Conservation (phyloP, 164 flowering plant genomes). For the Warburgia ugandensis region DNA sequence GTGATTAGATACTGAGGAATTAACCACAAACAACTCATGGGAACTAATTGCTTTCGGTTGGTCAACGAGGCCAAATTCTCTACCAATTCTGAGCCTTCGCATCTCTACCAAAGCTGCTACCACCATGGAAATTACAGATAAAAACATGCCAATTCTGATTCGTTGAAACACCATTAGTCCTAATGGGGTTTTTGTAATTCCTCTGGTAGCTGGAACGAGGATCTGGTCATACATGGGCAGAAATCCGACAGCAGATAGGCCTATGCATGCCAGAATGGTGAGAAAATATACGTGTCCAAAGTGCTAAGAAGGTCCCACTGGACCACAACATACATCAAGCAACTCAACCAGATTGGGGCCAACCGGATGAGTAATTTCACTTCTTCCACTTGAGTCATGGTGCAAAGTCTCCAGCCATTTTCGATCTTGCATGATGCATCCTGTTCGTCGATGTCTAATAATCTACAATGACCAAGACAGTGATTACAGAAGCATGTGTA, state of each 20-base stretch:
- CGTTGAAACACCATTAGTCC: constrained; percentile 1
- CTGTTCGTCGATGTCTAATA: constrained; percentile 4
- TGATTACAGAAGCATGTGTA: no score
- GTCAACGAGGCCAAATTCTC: constrained; percentile 2
- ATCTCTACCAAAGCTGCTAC: constrained; percentile 10
- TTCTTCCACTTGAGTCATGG: constrained; percentile 5
- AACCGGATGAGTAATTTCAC: constrained; percentile 1
- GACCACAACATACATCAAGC: constrained; percentile 1
- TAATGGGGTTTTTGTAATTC: not conserved
- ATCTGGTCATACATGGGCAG: constrained; percentile 3
- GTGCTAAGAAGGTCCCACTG: constrained; percentile 1
- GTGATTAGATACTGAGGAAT: constrained; percentile 6
- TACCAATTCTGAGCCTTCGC: constrained; percentile 5
- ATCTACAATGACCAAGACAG: not conserved
- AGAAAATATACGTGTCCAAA: not conserved
- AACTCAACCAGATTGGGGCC: constrained; percentile 3
- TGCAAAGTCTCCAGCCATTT: constrained; percentile 6
- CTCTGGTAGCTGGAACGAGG: not conserved
- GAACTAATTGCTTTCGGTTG: not conserved
- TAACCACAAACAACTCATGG: constrained; percentile 9
- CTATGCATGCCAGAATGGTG: not conserved
- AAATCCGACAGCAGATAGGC: not conserved
- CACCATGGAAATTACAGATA: constrained; percentile 7
- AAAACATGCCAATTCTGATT: not conserved
- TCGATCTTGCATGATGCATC: not conserved